A percentile compares a stretch with the other conserved stretches of the same genome.
These are phyloP conservation scores for Gyrodon lividus DNA, from an alignment of 768 basidiomycete genomes.

Conservation along the genomic window DNA sequence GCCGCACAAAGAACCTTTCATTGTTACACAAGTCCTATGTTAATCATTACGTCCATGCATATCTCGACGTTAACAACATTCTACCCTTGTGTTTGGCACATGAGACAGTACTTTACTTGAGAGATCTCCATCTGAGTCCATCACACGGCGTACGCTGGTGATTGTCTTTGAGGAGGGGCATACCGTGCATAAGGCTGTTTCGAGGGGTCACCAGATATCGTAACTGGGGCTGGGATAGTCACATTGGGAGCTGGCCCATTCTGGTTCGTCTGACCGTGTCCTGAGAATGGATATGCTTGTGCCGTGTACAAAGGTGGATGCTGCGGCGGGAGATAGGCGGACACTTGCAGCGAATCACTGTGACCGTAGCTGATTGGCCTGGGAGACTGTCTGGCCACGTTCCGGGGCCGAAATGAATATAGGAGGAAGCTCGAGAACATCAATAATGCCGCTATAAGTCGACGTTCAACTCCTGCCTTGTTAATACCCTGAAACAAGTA, in stretches of 20 bases:
- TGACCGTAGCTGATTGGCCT: conserved; percentile 1
- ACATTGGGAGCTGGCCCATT: background rate
- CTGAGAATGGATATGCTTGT: conserved; percentile 6
- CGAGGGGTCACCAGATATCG: background rate
- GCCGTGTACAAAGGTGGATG: background rate
- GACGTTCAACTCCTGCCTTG: background rate
- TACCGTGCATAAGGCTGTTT: background rate
- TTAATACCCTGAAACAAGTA: background rate
- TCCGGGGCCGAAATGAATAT: background rate
- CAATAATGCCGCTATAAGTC: conserved; percentile 5
- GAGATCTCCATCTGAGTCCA: background rate
- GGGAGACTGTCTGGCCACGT: background rate
- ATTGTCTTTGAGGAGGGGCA: background rate
- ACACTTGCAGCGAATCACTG: background rate
- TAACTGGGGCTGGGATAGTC: background rate
- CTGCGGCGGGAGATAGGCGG: background rate
- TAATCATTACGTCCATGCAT: background rate
- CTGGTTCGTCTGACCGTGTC: background rate
- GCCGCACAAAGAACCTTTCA: background rate
- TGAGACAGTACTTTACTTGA: background rate
- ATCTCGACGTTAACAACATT: background rate
- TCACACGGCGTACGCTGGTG: background rate
- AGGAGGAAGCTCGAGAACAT: background rate
- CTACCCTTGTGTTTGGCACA: background rate
- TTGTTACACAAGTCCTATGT: background rate